Percentiles rank a stretch among this genome's conserved stretches.
Conservation (phyloP, 371 early-diverging fungal genomes). For the Mortierella sp. region DNA sequence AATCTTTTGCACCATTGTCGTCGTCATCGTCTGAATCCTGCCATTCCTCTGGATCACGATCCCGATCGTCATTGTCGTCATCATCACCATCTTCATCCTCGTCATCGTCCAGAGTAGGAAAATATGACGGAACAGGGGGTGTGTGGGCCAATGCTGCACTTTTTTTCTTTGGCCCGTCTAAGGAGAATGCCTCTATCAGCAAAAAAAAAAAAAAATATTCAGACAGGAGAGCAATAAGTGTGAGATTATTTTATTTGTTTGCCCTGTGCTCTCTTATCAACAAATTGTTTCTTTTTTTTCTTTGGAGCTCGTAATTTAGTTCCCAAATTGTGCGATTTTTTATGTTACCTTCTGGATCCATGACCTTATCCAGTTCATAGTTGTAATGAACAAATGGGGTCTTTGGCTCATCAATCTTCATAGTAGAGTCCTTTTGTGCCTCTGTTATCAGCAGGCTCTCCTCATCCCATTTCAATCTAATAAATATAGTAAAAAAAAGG, state of each 20-base stretch:
- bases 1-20: neutral
- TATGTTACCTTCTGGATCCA: constrained; percentile 49
- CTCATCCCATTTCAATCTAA: constrained; percentile 94
- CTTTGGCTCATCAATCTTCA: constrained; percentile 98
- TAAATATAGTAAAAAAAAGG: neutral
- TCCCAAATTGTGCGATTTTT: neutral
- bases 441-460: constrained; percentile 92
- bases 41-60: constrained; percentile 63
- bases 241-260: neutral
- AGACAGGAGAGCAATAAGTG: neutral
- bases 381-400: constrained; percentile 95
- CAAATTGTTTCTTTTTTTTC: no score
- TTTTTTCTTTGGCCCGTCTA: constrained; percentile 45
- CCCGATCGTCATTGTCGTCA: constrained; percentile 57
- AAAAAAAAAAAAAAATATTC: no score
- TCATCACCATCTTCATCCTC: constrained; percentile 61
- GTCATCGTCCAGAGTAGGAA: constrained; percentile 43
- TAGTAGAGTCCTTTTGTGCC: constrained; percentile 89
- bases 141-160: constrained; percentile 50
- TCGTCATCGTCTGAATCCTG: constrained; percentile 55
- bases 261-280: neutral
- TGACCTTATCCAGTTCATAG: constrained; percentile 79
- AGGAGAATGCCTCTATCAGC: constrained; percentile 28
- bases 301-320: no score
- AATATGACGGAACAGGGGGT: constrained; percentile 42